These are phyloP conservation scores for Camillea tinctor DNA, from an alignment of 2,329 filamentous ascomycete genomes.

Conservation along the genomic window DNA sequence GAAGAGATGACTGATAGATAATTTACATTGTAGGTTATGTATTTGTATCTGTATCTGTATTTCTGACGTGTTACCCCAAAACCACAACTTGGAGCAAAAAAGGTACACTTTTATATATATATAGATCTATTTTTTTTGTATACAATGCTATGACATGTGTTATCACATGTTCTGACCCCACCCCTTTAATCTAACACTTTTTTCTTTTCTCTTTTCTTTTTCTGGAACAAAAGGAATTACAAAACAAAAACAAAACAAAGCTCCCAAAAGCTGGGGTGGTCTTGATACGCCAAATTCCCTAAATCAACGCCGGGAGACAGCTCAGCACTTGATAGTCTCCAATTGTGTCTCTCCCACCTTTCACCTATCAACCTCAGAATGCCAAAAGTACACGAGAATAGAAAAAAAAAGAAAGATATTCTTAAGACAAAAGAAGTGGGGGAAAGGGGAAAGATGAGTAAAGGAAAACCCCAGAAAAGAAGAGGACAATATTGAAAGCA, in stretches of 20 bases:
- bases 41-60: too few species aligned
- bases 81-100: too few species aligned
- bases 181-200: too few species aligned
- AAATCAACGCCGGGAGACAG: conserved; percentile 42
- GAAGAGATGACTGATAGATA: background rate
- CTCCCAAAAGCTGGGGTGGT: background rate
- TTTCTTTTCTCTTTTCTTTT: too few species aligned
- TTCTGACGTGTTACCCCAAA: too few species aligned
- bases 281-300: conserved; percentile 5
- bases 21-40: too few species aligned
- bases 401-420: background rate
- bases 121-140: too few species aligned
- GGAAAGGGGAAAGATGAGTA: background rate
- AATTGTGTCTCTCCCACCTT: conserved; percentile 24
- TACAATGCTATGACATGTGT: too few species aligned
- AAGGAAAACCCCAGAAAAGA: conserved; percentile 3
- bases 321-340: conserved; percentile 59
- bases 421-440: too few species aligned
- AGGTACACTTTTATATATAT: too few species aligned
- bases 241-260: background rate
- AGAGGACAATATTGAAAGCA: background rate
- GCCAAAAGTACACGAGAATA: background rate
- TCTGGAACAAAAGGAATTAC: background rate
- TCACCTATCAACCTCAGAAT: conserved; percentile 7
- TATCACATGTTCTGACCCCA: too few species aligned